These are phyloP conservation scores for Suhomyces pyralidae DNA, from an alignment of 805 yeast species.

Conservation along the genomic window DNA sequence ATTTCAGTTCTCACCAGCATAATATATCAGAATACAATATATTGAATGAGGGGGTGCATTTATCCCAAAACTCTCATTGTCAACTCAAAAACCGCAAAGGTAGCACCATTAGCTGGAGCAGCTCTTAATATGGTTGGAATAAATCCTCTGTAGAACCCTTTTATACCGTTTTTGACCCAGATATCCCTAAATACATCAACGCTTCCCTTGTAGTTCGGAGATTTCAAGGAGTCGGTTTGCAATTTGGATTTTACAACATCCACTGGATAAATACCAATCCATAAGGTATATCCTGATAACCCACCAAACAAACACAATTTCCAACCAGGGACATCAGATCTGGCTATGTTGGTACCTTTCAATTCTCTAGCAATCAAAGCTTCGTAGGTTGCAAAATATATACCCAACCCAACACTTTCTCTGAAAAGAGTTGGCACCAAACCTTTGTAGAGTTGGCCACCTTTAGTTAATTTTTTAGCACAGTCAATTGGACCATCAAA, in stretches of 20 bases:
- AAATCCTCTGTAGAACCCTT: conserved; percentile 88
- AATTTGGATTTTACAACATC: conserved; percentile 89
- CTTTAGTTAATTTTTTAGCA: conserved; percentile 51
- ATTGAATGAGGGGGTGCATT: not conserved
- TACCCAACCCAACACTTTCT: conserved; percentile 96
- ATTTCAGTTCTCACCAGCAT: not conserved
- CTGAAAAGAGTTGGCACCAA: conserved; percentile 83
- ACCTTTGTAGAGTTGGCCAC: conserved; percentile 73
- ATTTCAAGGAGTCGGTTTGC: conserved; percentile 60
- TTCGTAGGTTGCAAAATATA: conserved; percentile 89
- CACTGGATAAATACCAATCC: conserved; percentile 82
- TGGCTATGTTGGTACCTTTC: conserved; percentile 36
- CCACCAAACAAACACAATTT: conserved; percentile 87
- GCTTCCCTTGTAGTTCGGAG: conserved; percentile 59
- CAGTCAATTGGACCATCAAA: conserved; percentile 77
- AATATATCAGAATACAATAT: not conserved
- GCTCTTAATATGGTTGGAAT: conserved; percentile 92
- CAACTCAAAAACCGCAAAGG: conserved; percentile 89
- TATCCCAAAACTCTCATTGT: conserved; percentile 66
- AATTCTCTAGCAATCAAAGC: conserved; percentile 72
- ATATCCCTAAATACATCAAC: conserved; percentile 58
- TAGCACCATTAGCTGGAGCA: conserved; percentile 97
- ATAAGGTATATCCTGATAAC: conserved; percentile 83
- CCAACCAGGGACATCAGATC: conserved; percentile 85
- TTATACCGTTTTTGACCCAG: conserved; percentile 55